Evolutionary conservation across 169 alveolate species (phyloP), one percentile per base, ranked within the genome.

Genomic region (Cystoisospora suis): DNA sequence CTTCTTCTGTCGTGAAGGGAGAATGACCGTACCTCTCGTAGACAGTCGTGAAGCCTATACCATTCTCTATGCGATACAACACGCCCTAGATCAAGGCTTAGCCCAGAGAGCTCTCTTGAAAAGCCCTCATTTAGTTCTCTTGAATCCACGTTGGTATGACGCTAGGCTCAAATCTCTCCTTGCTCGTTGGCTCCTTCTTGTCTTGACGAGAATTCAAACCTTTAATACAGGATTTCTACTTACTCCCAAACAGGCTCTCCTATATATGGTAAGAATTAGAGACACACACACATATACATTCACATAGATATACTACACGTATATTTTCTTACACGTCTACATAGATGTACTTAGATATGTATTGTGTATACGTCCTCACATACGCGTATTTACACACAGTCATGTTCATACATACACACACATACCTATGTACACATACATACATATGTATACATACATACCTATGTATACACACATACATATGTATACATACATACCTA

Each of bases 61-160:
- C 38, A 27, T 65, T 58, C 89, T 91, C 42, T 46, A 40, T 70
- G 61, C 29, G 56, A 83, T 93, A 46, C 79, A 91, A 17, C 86
- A 75, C 75, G 87, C 87, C 69, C 83, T 93, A 40, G 40, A 70
- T n/a, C 75, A n/a, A 59, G 96, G 97, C 38, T 91, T 93, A 69
- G 91, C 91, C 44, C 91, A 81, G 70, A 85, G 94, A 27, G 95
- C 95, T n/a, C 94, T 95, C 83, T 93, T 93, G 89, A 91, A 90
- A 56, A 80, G 86, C 85, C 98, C 98, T 34, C 97, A 95, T 45
- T 44, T 96, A 92, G 96, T 95, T 77, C 95, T 95, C 87, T 95
- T 95, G 91, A 91, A 93, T 40, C 75, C 86, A 75, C 89, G 34
- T 38, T 95, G 92, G 94, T 96, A 95, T 81, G 87, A 93, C 45